These are phyloP conservation scores for Diaporthe sp. DNA, from an alignment of 2,329 filamentous ascomycete species.

Conservation along the genomic window DNA sequence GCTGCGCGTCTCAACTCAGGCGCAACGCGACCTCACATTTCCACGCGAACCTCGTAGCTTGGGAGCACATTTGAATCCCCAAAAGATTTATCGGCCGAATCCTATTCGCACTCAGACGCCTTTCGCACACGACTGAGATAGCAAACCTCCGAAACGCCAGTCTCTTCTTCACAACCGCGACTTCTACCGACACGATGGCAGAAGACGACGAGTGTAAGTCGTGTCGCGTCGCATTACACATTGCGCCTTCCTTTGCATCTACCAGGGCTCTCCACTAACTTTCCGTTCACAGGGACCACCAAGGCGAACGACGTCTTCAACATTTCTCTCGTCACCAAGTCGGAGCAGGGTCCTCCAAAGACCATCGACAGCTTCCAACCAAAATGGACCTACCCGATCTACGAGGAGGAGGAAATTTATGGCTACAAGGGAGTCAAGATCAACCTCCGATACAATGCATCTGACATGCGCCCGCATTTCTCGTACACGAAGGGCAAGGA, in stretches of 20 bases:
- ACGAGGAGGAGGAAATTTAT: slow-evolving; percentile 93
- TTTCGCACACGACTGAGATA: neutral
- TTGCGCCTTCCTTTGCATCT: neutral
- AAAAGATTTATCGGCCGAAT: neutral
- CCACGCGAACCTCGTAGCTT: neutral
- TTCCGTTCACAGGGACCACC: slow-evolving; percentile 60
- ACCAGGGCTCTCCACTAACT: slow-evolving; percentile 3
- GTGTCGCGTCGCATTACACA: slow-evolving; percentile 4
- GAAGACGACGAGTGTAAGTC: slow-evolving; percentile 32
- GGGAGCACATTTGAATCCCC: neutral
- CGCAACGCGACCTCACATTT: slow-evolving; percentile 30
- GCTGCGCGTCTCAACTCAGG: slow-evolving; percentile 27
- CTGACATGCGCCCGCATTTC: slow-evolving; percentile 82
- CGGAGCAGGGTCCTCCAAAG: slow-evolving; percentile 57
- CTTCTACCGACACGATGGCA: slow-evolving; percentile 20
- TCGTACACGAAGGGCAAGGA: slow-evolving; percentile 78
- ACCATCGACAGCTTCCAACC: slow-evolving; percentile 80
- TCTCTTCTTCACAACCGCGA: neutral
- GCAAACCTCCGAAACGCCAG: neutral
- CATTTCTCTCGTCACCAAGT: slow-evolving; percentile 67
- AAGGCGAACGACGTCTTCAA: slow-evolving; percentile 71
- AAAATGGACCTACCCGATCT: slow-evolving; percentile 89
- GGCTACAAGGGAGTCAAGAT: slow-evolving; percentile 88
- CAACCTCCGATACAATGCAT: slow-evolving; percentile 73
- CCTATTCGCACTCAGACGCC: neutral